Conservation (phyloP, 2,329 filamentous ascomycete species). For the Hypoxylon sp. region DNA sequence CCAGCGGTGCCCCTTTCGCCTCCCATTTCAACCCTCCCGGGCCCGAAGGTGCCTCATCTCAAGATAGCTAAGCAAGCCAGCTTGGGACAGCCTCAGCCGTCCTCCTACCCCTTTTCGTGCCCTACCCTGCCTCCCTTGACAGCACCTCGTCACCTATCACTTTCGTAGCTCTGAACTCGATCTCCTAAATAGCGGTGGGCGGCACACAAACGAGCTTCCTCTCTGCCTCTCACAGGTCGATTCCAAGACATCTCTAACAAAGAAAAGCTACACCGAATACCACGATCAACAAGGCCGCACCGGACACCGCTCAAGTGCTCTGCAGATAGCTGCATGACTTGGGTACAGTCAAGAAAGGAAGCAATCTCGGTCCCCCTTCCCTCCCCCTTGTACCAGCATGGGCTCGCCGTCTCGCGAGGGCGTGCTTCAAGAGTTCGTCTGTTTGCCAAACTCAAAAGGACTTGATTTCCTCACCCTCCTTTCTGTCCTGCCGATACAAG, state of each 20-base stretch:
- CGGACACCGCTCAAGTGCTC: slow-evolving; percentile 47
- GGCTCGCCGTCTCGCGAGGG: slow-evolving; percentile 46
- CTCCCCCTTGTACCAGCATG: slow-evolving; percentile 50
- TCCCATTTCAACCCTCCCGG: slow-evolving; percentile 26
- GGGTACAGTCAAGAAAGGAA: slow-evolving; percentile 50
- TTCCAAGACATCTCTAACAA: slow-evolving; percentile 60
- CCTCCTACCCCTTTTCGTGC: slow-evolving; percentile 30
- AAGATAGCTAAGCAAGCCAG: slow-evolving; percentile 30
- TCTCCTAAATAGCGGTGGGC: slow-evolving; percentile 58
- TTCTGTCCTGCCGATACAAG: slow-evolving; percentile 44
- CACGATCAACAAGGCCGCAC: slow-evolving; percentile 46
- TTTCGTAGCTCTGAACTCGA: slow-evolving; percentile 52
- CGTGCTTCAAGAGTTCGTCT: slow-evolving; percentile 46
- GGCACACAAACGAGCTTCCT: slow-evolving; percentile 54
- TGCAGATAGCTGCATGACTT: slow-evolving; percentile 52
- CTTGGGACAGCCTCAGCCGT: slow-evolving; percentile 28
- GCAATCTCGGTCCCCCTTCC: slow-evolving; percentile 48
- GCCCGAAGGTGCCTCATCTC: slow-evolving; percentile 29
- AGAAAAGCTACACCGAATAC: slow-evolving; percentile 56
- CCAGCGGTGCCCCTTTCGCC: slow-evolving; percentile 23
- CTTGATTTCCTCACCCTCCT: slow-evolving; percentile 43
- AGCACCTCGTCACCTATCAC: slow-evolving; percentile 50
- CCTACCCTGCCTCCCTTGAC: slow-evolving; percentile 25
- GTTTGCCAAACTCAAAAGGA: slow-evolving; percentile 51
- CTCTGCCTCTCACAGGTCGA: slow-evolving; percentile 54